These are phyloP conservation scores for Quercus aquifolioides DNA, from an alignment of 306 rosid species.

Conservation along the genomic window DNA sequence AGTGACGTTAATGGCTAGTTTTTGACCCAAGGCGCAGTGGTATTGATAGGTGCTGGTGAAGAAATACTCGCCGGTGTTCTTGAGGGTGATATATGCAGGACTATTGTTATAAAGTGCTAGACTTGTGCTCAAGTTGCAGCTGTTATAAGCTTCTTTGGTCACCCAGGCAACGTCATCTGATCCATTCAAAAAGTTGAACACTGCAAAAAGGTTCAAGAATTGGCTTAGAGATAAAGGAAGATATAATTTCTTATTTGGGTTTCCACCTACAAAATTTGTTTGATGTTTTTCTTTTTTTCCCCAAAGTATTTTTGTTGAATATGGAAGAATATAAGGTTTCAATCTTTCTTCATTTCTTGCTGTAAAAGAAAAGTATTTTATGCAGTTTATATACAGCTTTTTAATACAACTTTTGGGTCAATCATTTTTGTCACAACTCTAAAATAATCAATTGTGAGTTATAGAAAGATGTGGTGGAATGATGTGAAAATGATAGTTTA, in stretches of 20 bases:
- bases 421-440: no score
- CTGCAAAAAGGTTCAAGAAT: constrained; percentile 22
- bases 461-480: no score
- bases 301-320: no score
- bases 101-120: constrained; percentile 19
- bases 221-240: background rate
- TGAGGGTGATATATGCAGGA: constrained; percentile 37
- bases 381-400: no score
- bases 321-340: no score
- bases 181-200: constrained; percentile 36
- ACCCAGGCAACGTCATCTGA: constrained; percentile 52
- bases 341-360: background rate
- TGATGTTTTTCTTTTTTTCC: background rate
- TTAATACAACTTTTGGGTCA: no score
- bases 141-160: constrained; percentile 36
- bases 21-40: constrained; percentile 50
- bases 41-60: constrained; percentile 41
- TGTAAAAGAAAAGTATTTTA: background rate
- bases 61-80: constrained; percentile 37
- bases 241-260: background rate
- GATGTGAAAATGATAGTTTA: no score
- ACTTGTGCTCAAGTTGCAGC: constrained; percentile 36
- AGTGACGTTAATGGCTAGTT: constrained; percentile 51
- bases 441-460: no score
- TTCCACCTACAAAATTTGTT: background rate